These are phyloP conservation scores for Pterocarpus santalinus DNA, from an alignment of 306 rosid species.

Conservation along the genomic window DNA sequence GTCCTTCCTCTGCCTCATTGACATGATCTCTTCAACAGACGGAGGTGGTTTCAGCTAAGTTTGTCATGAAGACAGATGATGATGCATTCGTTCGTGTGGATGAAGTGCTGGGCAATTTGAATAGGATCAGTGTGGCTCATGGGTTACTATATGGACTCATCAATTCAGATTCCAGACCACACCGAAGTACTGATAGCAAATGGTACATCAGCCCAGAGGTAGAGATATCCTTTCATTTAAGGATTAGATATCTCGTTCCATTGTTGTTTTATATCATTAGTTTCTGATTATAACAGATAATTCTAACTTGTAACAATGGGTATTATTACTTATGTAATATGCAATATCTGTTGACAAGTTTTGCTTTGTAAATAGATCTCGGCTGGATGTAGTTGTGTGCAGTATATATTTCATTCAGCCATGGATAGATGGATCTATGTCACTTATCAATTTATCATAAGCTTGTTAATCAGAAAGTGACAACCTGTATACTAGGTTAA, in stretches of 20 bases:
- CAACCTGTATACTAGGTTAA: conserved; percentile 12
- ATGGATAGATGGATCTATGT: conserved; percentile 21
- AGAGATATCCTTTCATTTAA: conserved; percentile 29
- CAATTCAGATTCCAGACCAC: conserved; percentile 89
- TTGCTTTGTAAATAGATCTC: not conserved
- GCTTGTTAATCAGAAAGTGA: conserved; percentile 31
- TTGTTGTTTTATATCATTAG: conserved; percentile 6
- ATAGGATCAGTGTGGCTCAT: conserved; percentile 58
- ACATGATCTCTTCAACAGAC: conserved; percentile 71
- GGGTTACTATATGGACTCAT: conserved; percentile 95
- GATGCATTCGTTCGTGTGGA: conserved; percentile 97
- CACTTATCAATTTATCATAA: not conserved
- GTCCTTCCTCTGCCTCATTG: conserved; percentile 46
- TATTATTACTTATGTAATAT: conserved; percentile 20
- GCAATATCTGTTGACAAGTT: not conserved
- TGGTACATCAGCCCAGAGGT: conserved; percentile 97
- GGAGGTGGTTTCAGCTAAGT: conserved; percentile 91
- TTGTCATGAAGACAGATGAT: conserved; percentile 97
- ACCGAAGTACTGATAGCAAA: conserved; percentile 88
- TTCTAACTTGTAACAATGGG: conserved; percentile 4
- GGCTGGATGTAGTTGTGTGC: conserved; percentile 1
- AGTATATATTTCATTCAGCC: not conserved
- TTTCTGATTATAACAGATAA: conserved; percentile 30
- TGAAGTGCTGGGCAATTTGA: conserved; percentile 79
- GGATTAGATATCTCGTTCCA: not conserved